These are phyloP conservation scores for Leishmania guyanensis DNA, from an alignment of 208 protist species.

Conservation along the genomic window DNA sequence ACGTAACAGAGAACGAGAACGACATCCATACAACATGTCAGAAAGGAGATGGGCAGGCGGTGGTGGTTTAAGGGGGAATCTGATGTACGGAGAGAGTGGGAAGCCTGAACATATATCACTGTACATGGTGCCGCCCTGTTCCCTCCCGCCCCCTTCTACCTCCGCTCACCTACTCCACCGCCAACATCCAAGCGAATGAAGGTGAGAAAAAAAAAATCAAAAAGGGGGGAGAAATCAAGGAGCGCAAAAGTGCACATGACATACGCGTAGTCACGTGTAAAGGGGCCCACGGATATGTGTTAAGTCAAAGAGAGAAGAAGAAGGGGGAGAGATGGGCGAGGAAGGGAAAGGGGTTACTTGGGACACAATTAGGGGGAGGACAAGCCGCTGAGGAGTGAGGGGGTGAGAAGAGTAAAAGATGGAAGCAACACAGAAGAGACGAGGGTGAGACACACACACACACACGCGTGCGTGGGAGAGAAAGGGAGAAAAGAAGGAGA, in stretches of 20 bases:
- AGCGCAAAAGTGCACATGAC: neutral
- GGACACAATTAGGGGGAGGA: neutral
- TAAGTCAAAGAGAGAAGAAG: slow-evolving; percentile 1
- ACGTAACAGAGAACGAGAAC: neutral
- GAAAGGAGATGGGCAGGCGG: neutral
- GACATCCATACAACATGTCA: neutral
- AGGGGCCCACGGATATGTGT: neutral
- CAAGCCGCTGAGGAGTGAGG: neutral
- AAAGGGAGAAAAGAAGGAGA: neutral
- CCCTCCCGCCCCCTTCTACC: neutral
- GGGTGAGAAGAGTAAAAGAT: neutral
- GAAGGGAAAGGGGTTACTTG: neutral
- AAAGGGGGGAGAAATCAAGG: neutral
- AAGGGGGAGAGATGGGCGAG: neutral
- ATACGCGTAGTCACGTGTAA: neutral
- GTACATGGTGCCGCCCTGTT: neutral
- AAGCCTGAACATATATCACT: neutral
- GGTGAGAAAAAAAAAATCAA: neutral
- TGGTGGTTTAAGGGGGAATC: neutral
- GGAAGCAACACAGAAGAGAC: neutral
- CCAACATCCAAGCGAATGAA: neutral
- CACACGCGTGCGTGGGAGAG: neutral
- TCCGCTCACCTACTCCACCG: neutral
- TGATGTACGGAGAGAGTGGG: neutral
- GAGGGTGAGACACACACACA: neutral